phyloP scores from a whole-genome alignment of 2,329 filamentous ascomycete genomes.

The Exophiala oligosperma region DNA sequence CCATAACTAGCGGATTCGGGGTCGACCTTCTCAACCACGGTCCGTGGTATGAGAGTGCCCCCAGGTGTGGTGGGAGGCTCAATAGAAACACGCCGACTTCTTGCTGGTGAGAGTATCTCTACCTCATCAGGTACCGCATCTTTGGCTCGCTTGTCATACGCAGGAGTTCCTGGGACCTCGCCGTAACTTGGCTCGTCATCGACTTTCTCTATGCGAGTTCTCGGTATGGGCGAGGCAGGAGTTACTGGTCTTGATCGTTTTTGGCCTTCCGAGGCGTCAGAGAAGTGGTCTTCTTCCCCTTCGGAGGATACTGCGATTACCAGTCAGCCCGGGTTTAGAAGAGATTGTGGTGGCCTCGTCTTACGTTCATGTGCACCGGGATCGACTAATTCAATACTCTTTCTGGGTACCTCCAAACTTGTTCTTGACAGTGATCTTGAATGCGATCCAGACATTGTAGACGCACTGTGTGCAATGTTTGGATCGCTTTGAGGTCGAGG shows the following conservation, averaged over 20 bases:
- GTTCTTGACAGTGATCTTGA: constrained; percentile 30
- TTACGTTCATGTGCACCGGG: constrained; percentile 54
- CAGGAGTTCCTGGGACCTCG: constrained; percentile 61
- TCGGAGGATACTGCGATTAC: constrained; percentile 44
- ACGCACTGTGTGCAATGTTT: background rate
- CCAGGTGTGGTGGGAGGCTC: constrained; percentile 52
- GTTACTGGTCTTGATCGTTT: constrained; percentile 35
- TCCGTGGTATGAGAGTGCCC: constrained; percentile 56
- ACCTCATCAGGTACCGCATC: constrained; percentile 66
- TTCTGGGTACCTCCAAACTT: constrained; percentile 53
- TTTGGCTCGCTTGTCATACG: constrained; percentile 57
- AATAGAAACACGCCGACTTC: constrained; percentile 41
- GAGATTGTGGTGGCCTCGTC: constrained; percentile 1
- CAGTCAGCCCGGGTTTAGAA: constrained; percentile 16
- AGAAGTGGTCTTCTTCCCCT: constrained; percentile 65
- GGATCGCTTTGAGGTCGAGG: background rate
- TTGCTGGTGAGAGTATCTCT: constrained; percentile 55
- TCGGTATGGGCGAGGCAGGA: constrained; percentile 55
- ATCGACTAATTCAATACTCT: constrained; percentile 57
- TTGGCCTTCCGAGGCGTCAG: constrained; percentile 62
- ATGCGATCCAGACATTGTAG: constrained; percentile 7
- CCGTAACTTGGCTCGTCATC: constrained; percentile 60
- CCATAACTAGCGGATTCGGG: constrained; percentile 57
- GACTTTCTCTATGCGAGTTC: constrained; percentile 63
- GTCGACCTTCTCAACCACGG: constrained; percentile 63